Base-by-base conservation (phyloP, 768 basidiomycete genomes). In the Kondoa subrosea region DNA sequence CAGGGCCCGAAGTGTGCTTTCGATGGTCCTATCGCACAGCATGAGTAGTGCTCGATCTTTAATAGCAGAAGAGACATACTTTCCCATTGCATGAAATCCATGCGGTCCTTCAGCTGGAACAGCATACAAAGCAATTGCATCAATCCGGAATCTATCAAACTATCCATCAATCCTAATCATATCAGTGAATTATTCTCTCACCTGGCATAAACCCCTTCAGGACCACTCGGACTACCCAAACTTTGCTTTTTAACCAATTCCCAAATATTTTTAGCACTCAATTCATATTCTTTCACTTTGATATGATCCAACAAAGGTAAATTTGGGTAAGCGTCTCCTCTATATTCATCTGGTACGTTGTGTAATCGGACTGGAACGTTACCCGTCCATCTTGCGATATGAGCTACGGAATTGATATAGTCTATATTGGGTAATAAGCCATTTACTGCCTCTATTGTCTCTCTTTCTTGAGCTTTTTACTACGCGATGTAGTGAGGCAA, bases 371-470 rank as follows among this genome's bases (percentile, higher is more conserved):
- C 83, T 0, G 91, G 87, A 2, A 91, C 85, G 17, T 85, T 84
- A 1, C 83, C 86, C 1, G 86, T 85, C 71, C 69, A 69, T 27
- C 82, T 68, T 16, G 69, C 56, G 64, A 75, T 73, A 70, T 74
- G 84, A 32, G 82, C 82, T 4, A 89, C 82, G 0, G 89, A 87
- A 75, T 95, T 96, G 67, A 95, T 78, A 1, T 95, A 80, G 77
- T 99, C 95, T 77, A 96, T 91, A 74, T 99, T 99, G 2, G 95
- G 91, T 57, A 97, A 80, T 26, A 91, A 86, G 26, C 91, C 95
- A 75, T 97, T 96, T 1, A 90, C 80, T 15, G 93, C 95, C 81
- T 97, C 93, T 97, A 76, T 16, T 21, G 32, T 1, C 17, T 33
- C 16, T 1, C 1, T n/a, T n/a, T n/a, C 27, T 21, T 34, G 32